A percentile compares a stretch with the other conserved stretches of the same genome.
phyloP scores from a whole-genome alignment of 2,329 filamentous ascomycete species.

The Lachnellula suecica region DNA sequence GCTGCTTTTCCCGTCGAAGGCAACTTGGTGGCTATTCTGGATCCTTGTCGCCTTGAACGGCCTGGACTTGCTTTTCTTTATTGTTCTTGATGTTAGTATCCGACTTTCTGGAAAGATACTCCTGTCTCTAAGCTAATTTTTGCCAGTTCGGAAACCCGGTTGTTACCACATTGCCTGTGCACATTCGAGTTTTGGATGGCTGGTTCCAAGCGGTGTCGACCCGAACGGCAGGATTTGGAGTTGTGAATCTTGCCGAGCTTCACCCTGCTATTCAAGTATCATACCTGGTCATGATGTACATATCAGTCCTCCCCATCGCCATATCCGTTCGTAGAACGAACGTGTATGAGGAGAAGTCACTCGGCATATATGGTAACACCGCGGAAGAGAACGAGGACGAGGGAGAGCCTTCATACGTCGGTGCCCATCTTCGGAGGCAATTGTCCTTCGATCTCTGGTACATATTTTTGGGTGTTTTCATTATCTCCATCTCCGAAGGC shows the following conservation, averaged over 20 bases:
- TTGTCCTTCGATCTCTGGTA: constrained; percentile 98
- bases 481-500: constrained; percentile 88
- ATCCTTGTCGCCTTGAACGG: constrained; percentile 80
- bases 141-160: constrained; percentile 66
- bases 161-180: constrained; percentile 67
- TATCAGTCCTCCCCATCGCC: constrained; percentile 93
- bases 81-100: constrained; percentile 77
- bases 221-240: constrained; percentile 85
- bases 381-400: constrained; percentile 48
- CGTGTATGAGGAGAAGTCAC: constrained; percentile 89
- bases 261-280: constrained; percentile 92
- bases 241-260: constrained; percentile 72
- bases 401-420: constrained; percentile 76
- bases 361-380: constrained; percentile 67
- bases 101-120: not conserved
- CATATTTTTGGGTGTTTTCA: constrained; percentile 88
- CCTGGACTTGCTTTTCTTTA: constrained; percentile 85
- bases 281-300: constrained; percentile 99
- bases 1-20: constrained; percentile 81
- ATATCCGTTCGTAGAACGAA: constrained; percentile 93
- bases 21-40: constrained; percentile 95
- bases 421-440: constrained; percentile 86
- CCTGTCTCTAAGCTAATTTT: not conserved
- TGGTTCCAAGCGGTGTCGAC: constrained; percentile 90
- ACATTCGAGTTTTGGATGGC: constrained; percentile 78